Evolutionary conservation across 768 basidiomycete species (phyloP).

Genomic region (Tylopilus rubrobrunneus): DNA sequence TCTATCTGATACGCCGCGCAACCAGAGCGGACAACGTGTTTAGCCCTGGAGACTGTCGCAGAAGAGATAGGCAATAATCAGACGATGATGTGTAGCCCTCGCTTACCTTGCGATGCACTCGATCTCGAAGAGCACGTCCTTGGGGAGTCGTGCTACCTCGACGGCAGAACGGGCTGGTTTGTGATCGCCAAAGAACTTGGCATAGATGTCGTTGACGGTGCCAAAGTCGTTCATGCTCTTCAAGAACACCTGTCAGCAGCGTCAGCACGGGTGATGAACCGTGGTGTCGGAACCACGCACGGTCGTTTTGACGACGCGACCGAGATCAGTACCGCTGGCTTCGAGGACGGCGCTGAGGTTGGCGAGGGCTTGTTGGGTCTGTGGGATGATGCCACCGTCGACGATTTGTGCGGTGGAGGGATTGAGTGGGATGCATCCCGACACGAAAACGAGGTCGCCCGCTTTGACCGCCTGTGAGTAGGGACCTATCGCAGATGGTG

Average conservation of each 20-base stretch:
- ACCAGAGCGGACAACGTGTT: neutral
- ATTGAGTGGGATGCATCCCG: conserved; percentile 84
- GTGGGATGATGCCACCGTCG: conserved; percentile 20
- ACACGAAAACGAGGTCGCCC: conserved; percentile 82
- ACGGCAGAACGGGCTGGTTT: conserved; percentile 93
- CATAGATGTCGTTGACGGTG: conserved; percentile 78
- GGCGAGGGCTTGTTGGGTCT: conserved; percentile 79
- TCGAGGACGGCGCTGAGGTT: conserved; percentile 84
- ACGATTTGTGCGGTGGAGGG: conserved; percentile 55
- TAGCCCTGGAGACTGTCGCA: conserved; percentile 20
- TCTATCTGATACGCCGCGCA: neutral
- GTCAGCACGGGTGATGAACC: neutral
- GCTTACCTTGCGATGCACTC: conserved; percentile 80
- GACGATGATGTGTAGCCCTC: neutral
- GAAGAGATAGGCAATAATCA: neutral
- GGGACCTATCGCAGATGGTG: conserved; percentile 78
- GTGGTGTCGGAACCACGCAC: conserved; percentile 41
- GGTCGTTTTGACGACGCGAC: conserved; percentile 88
- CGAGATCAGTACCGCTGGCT: conserved; percentile 72
- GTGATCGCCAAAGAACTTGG: conserved; percentile 80
- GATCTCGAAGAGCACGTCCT: conserved; percentile 89
- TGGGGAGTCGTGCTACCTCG: conserved; percentile 85
- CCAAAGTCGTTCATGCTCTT: conserved; percentile 91
- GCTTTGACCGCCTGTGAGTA: conserved; percentile 86
- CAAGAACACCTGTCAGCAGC: conserved; percentile 68